Evolutionary conservation across 108 stramenopile species (phyloP).

Genomic region (Craspedostauros australis): DNA sequence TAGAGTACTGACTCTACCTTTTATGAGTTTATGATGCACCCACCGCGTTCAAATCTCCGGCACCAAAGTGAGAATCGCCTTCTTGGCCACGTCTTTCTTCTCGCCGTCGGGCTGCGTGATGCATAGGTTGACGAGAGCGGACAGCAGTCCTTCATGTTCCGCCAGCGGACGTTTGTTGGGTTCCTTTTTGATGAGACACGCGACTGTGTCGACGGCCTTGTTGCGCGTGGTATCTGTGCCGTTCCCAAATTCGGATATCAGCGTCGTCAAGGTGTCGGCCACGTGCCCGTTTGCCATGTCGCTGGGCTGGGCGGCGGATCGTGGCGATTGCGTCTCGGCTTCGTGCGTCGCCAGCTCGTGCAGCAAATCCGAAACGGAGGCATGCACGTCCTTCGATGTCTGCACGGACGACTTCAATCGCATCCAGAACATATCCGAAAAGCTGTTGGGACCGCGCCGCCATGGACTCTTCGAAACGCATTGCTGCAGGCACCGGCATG

Average conservation of each 20-base stretch:
- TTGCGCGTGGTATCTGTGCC: conserved; percentile 8
- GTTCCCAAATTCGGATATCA: conserved; percentile 2
- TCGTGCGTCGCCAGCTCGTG: conserved; percentile 11
- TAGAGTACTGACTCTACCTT: no score
- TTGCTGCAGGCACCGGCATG: conserved; percentile 11
- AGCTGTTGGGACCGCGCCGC: conserved; percentile 3
- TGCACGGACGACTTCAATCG: conserved; percentile 13
- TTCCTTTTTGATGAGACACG: conserved; percentile 7
- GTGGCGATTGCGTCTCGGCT: not conserved
- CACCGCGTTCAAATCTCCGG: conserved; percentile 34
- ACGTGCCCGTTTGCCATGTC: conserved; percentile 8
- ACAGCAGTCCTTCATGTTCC: conserved; percentile 33
- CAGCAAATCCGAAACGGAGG: conserved; percentile 2
- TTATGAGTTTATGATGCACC: no score
- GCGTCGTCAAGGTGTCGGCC: conserved; percentile 12
- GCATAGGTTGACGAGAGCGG: conserved; percentile 29
- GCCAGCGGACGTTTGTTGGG: conserved; percentile 19
- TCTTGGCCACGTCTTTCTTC: conserved; percentile 19
- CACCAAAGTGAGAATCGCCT: conserved; percentile 24
- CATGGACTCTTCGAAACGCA: conserved; percentile 16
- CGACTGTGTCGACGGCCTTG: conserved; percentile 12
- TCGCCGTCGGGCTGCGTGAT: conserved; percentile 9
- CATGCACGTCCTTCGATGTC: conserved; percentile 1
- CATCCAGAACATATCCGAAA: conserved; percentile 25
- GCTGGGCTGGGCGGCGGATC: not conserved